These are phyloP conservation scores for Rhodotorula graminis DNA, from an alignment of 768 basidiomycete species.

Conservation along the genomic window DNA sequence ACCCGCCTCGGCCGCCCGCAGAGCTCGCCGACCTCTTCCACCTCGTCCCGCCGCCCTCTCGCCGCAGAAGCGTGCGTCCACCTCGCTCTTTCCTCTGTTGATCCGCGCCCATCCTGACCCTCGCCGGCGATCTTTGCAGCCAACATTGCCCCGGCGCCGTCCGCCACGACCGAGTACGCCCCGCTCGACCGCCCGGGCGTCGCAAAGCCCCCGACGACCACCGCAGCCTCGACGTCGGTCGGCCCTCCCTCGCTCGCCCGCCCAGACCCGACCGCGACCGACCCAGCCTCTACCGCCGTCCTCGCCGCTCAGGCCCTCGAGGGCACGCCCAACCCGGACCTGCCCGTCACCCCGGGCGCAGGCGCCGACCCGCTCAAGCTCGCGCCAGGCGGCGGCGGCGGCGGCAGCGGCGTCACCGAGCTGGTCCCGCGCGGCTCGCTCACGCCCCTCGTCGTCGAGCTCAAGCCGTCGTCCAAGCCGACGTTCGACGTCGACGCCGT, in stretches of 20 bases:
- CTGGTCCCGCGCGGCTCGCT: constrained; percentile 39
- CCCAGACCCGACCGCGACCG: constrained; percentile 71
- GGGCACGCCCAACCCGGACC: background rate
- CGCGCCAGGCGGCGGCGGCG: too few species aligned
- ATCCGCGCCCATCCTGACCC: too few species aligned
- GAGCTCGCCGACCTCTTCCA: constrained; percentile 44
- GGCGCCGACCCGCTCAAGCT: constrained; percentile 27
- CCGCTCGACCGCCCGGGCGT: constrained; percentile 39
- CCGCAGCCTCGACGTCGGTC: constrained; percentile 42
- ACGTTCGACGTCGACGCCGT: constrained; percentile 44
- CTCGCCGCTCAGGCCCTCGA: constrained; percentile 35
- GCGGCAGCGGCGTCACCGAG: constrained; percentile 27
- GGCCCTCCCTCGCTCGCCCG: constrained; percentile 55
- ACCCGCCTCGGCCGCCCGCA: constrained; percentile 48
- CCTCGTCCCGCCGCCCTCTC: constrained; percentile 12
- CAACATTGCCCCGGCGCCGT: constrained; percentile 14
- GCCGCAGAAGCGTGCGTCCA: constrained; percentile 24
- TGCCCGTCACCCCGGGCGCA: constrained; percentile 11
- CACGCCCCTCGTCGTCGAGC: constrained; percentile 36
- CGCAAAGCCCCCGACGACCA: constrained; percentile 9
- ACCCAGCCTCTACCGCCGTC: constrained; percentile 54
- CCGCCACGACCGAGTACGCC: constrained; percentile 41
- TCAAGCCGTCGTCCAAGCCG: constrained; percentile 40
- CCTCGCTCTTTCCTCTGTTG: background rate
- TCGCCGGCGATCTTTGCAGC: background rate